Evolutionary conservation across 73 alveolate species (phyloP).

Genomic region (Paramecium octaurelia): DNA sequence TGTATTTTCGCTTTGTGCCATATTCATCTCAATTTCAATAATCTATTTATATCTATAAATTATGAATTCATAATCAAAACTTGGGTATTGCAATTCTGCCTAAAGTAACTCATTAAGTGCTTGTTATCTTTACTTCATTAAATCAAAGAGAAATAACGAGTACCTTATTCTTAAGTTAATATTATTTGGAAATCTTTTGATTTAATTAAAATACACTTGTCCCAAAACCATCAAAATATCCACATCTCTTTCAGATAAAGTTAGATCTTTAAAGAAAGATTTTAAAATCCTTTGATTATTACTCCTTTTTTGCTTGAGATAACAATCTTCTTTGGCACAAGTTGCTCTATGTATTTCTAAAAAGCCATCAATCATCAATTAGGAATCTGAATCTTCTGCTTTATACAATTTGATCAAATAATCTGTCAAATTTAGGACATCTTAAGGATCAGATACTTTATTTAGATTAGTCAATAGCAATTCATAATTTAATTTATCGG

Average conservation of each 20-base stretch:
- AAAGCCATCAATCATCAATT: conserved; percentile 46
- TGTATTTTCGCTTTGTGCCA: neutral
- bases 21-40: conserved; percentile 47
- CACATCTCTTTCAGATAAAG: conserved; percentile 43
- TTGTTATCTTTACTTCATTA: conserved; percentile 25
- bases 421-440: neutral
- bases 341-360: conserved; percentile 52
- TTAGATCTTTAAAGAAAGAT: conserved; percentile 1
- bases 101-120: conserved; percentile 45
- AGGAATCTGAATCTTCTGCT: neutral
- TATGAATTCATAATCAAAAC: conserved; percentile 47
- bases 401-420: neutral
- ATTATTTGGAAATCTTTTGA: conserved; percentile 51
- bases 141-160: conserved; percentile 38
- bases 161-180: conserved; percentile 11
- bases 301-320: conserved; percentile 9
- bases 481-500: conserved; percentile 19
- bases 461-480: conserved; percentile 27
- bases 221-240: conserved; percentile 21
- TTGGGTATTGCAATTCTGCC: conserved; percentile 37
- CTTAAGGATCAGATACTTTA: conserved; percentile 16
- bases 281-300: neutral
- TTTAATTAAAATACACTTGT: conserved; percentile 28
- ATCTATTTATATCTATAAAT: conserved; percentile 50
- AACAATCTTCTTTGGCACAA: conserved; percentile 57